Conservation (phyloP, 306 rosid species). For the apple (Malus domestica) region DNA sequence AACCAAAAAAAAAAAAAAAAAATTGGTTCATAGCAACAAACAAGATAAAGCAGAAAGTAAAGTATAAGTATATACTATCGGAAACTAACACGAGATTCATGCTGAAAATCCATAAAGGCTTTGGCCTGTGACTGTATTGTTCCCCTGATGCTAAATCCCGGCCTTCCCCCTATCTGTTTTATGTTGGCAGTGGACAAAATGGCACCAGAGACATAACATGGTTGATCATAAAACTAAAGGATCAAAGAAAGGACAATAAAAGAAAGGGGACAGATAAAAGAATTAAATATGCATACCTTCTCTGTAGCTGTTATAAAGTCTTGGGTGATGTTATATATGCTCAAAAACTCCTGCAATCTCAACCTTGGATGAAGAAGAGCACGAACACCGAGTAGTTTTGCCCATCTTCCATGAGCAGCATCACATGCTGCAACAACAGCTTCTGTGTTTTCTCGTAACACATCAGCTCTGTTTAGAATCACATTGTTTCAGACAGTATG, state of each 20-base stretch:
- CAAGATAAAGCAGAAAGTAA: slow-evolving; percentile 1
- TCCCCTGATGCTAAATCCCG: slow-evolving; percentile 98
- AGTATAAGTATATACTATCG: slow-evolving; percentile 1
- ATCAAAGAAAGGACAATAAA: background rate
- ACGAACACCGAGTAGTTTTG: slow-evolving; percentile 97
- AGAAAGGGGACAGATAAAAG: background rate
- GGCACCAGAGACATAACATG: slow-evolving; percentile 17
- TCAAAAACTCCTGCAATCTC: slow-evolving; percentile 87
- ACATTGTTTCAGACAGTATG: slow-evolving; percentile 48
- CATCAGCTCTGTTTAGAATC: slow-evolving; percentile 91
- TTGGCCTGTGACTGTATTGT: slow-evolving; percentile 96
- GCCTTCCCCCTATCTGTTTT: slow-evolving; percentile 95
- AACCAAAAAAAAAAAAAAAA: slow-evolving; percentile 3
- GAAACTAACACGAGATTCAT: slow-evolving; percentile 88
- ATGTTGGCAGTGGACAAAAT: slow-evolving; percentile 21
- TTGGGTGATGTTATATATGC: slow-evolving; percentile 75
- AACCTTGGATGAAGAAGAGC: slow-evolving; percentile 89
- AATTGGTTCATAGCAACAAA: slow-evolving; percentile 15
- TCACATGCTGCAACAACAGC: slow-evolving; percentile 99
- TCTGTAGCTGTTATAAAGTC: slow-evolving; percentile 88
- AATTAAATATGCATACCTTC: slow-evolving; percentile 43
- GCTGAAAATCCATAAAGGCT: slow-evolving; percentile 95
- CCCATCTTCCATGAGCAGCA: slow-evolving; percentile 99
- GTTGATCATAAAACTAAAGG: slow-evolving; percentile 7
- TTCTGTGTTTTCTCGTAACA: slow-evolving; percentile 99